Evolutionary conservation across 305 asterid species (phyloP).

Genomic region (Caryopteris hybrid): DNA sequence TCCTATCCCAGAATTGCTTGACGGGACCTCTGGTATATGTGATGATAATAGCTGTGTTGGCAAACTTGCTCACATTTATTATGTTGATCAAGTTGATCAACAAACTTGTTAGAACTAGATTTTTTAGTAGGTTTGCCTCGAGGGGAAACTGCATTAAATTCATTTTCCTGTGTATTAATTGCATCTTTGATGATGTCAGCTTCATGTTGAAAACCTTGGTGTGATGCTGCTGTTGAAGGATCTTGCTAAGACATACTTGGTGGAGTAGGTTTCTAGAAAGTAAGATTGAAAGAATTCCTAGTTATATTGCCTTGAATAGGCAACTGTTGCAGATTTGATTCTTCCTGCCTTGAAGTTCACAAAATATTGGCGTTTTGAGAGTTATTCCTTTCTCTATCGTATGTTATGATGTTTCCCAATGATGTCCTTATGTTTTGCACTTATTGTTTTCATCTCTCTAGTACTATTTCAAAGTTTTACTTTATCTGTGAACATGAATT

Average conservation of each 20-base stretch:
- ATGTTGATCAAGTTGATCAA: not conserved
- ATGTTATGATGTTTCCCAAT: not conserved
- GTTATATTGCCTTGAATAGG: not conserved
- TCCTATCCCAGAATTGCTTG: not conserved
- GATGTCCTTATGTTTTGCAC: not conserved
- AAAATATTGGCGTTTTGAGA: not conserved
- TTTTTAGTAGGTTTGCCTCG: not conserved
- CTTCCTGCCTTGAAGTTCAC: not conserved
- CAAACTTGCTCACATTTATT: not conserved
- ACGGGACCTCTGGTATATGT: not conserved
- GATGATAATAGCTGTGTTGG: not conserved
- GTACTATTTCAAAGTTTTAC: not conserved
- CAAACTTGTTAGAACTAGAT: not conserved
- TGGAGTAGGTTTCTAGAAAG: not conserved
- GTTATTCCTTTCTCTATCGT: not conserved
- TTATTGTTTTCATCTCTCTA: not conserved
- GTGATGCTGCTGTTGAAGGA: constrained; percentile 2
- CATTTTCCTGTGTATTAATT: not conserved
- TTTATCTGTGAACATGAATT: not conserved
- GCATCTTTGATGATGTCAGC: not conserved
- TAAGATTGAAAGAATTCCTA: not conserved
- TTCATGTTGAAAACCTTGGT: not conserved
- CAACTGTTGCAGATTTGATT: not conserved
- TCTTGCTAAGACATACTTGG: not conserved
- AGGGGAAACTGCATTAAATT: not conserved